A percentile compares a stretch with the other conserved stretches of the same genome.
phyloP scores from a whole-genome alignment of 495 filamentous ascomycete species.

The Hypoxylon lienhwacheense region DNA sequence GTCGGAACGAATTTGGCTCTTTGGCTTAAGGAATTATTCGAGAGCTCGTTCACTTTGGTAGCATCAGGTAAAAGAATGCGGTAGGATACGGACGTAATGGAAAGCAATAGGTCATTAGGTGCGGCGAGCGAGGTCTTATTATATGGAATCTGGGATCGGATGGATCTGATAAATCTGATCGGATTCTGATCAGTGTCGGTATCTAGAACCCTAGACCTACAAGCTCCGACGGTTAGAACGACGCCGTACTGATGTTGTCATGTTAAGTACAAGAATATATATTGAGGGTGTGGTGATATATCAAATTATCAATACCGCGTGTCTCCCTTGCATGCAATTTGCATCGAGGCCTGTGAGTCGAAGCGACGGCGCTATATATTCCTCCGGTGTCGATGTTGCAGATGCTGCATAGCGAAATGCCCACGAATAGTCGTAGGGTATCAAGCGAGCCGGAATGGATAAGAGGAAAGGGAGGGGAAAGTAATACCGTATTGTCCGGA shows the following conservation, averaged over 20 bases:
- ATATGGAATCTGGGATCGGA: conserved; percentile 17
- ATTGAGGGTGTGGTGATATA: conserved; percentile 26
- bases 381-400: conserved; percentile 11
- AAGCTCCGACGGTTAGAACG: conserved; percentile 10
- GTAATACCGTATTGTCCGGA: conserved; percentile 6
- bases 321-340: conserved; percentile 34
- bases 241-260: too few species aligned
- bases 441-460: conserved; percentile 7
- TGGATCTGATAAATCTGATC: conserved; percentile 5
- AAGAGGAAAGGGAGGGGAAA: conserved; percentile 6
- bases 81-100: conserved; percentile 31
- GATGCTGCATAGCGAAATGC: conserved; percentile 24
- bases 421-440: conserved; percentile 18
- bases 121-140: conserved; percentile 26
- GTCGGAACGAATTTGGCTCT: conserved; percentile 9
- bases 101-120: conserved; percentile 10
- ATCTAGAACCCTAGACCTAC: conserved; percentile 20
- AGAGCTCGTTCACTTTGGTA: conserved; percentile 5
- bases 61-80: not conserved
- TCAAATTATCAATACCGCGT: conserved; percentile 27
- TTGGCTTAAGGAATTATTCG: conserved; percentile 4
- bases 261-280: too few species aligned
- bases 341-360: conserved; percentile 18
- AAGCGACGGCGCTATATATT: conserved; percentile 16
- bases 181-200: conserved; percentile 19